These are phyloP conservation scores for Saccharomyces pastorianus DNA, from an alignment of 1,139 yeast species.

Conservation along the genomic window DNA sequence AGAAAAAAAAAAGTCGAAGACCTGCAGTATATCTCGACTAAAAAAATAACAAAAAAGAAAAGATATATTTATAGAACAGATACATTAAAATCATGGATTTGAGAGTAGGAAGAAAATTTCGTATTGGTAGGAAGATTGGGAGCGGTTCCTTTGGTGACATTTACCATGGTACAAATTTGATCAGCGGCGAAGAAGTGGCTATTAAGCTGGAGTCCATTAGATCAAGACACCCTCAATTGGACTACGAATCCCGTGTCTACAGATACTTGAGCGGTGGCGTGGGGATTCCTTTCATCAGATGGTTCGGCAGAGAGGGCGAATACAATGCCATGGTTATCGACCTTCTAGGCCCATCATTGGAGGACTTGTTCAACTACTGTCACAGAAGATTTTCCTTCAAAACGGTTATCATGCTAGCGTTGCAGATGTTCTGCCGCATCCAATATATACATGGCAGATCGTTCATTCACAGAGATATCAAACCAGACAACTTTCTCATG, in stretches of 20 bases:
- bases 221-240: conserved; percentile 94
- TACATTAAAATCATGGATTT: conserved; percentile 42
- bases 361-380: conserved; percentile 92
- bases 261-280: conserved; percentile 93
- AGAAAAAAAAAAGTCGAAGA: neutral
- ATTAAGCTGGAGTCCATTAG: conserved; percentile 83
- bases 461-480: conserved; percentile 76
- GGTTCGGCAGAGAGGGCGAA: conserved; percentile 96
- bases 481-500: conserved; percentile 68
- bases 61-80: neutral
- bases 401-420: conserved; percentile 86
- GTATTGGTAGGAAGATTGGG: conserved; percentile 96
- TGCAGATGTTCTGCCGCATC: conserved; percentile 87
- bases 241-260: conserved; percentile 92
- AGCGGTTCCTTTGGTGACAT: conserved; percentile 97
- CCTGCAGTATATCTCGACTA: neutral
- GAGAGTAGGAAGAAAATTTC: conserved; percentile 89
- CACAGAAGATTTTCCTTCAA: conserved; percentile 87
- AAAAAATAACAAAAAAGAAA: neutral
- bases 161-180: conserved; percentile 84
- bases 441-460: conserved; percentile 94
- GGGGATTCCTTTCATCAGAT: conserved; percentile 92
- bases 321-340: conserved; percentile 96
- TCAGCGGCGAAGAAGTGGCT: conserved; percentile 96
- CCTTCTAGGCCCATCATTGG: conserved; percentile 88